These are phyloP conservation scores for Epichloe aotearoae DNA, from an alignment of 2,329 filamentous ascomycete genomes.

Conservation along the genomic window DNA sequence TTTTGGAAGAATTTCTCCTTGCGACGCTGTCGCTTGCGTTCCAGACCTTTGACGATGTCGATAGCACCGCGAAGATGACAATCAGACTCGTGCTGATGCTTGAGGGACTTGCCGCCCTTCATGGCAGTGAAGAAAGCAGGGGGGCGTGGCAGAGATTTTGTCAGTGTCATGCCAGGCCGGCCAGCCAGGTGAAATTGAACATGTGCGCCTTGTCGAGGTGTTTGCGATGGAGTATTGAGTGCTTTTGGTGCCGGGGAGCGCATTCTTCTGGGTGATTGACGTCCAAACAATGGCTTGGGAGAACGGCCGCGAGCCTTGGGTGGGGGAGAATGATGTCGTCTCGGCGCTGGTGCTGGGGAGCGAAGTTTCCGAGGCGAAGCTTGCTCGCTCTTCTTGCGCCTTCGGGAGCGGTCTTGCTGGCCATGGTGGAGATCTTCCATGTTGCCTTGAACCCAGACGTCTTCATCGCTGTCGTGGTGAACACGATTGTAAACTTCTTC, in stretches of 20 bases:
- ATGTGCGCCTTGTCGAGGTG: constrained; percentile 26
- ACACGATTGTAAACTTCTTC: constrained; percentile 48
- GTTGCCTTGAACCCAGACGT: constrained; percentile 57
- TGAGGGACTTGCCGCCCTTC: constrained; percentile 28
- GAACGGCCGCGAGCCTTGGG: constrained; percentile 25
- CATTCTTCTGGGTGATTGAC: constrained; percentile 56
- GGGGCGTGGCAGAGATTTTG: constrained; percentile 76
- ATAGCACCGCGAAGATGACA: constrained; percentile 81
- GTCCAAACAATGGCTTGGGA: constrained; percentile 41
- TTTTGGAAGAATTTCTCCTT: constrained; percentile 88
- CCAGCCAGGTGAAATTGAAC: constrained; percentile 27
- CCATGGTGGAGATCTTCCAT: constrained; percentile 54
- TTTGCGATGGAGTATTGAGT: constrained; percentile 22
- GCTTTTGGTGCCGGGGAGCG: constrained; percentile 55
- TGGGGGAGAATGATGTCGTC: constrained; percentile 22
- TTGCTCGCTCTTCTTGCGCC: constrained; percentile 36
- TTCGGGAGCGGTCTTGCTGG: constrained; percentile 31
- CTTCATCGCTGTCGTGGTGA: constrained; percentile 52
- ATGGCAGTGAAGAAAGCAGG: constrained; percentile 54
- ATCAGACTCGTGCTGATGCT: constrained; percentile 25
- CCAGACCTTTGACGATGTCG: constrained; percentile 91
- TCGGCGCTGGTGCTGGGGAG: constrained; percentile 27
- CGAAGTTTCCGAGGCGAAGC: constrained; percentile 31
- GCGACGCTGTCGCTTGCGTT: constrained; percentile 84
- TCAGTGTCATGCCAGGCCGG: constrained; percentile 57